Evolutionary conservation across 331 rosid species (phyloP).

Genomic region (Cucumis variabilis): DNA sequence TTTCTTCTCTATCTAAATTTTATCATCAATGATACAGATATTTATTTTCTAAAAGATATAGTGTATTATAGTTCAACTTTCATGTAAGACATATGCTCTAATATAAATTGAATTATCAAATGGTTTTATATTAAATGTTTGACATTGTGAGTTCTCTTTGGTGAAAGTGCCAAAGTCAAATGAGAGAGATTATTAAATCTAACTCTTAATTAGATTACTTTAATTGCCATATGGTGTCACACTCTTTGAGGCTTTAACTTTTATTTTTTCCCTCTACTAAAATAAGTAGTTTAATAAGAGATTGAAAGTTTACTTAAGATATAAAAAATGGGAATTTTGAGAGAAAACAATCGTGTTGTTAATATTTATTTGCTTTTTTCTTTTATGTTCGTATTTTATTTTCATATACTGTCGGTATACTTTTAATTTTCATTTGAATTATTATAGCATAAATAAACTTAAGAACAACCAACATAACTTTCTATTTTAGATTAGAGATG

Average conservation of each 20-base stretch:
- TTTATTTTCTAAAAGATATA: too few relatives aligned
- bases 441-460: too few relatives aligned
- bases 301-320: background rate
- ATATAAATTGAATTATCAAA: too few relatives aligned
- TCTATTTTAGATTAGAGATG: too few relatives aligned
- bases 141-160: background rate
- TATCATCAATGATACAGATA: too few relatives aligned
- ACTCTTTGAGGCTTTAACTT: background rate
- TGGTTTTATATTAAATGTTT: background rate
- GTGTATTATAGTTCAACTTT: too few relatives aligned
- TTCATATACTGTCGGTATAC: too few relatives aligned
- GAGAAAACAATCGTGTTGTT: background rate
- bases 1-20: too few relatives aligned
- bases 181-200: background rate
- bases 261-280: background rate
- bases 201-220: background rate
- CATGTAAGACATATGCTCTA: too few relatives aligned
- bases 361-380: background rate
- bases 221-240: slow-evolving; percentile 25
- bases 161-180: slow-evolving; percentile 13
- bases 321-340: background rate
- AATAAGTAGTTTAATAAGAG: background rate
- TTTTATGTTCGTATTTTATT: too few relatives aligned
- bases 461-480: too few relatives aligned
- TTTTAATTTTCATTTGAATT: too few relatives aligned